Base-by-base conservation (phyloP, 345 rosid species). In the Acer campestre region DNA sequence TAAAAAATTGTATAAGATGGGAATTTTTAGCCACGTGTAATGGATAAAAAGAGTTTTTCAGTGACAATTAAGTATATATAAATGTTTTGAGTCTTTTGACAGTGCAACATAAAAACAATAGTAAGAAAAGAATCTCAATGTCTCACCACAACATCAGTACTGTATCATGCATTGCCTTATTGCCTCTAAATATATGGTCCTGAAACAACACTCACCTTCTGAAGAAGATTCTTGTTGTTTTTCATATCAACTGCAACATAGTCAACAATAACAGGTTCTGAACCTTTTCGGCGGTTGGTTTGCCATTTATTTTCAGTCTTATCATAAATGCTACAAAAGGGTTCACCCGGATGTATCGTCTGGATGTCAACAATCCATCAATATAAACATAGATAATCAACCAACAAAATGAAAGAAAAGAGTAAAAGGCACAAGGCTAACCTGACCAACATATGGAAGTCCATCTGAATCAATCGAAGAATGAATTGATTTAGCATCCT, bases 361-460 rank as follows among this genome's bases (percentile, higher is more conserved):
- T 96, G 95, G 80, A 85, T 3, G 66, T 35, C 8, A 73, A 59
- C 4, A 77, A 64, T 27, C 68, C 29, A 66, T 66, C 35, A 80
- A 17, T 38, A 70, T 29, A 40, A 61, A 6, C 27, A 23, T 44
- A 58, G 59, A 74, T 25, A 66, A 71, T 25, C n/a, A 61, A 71
- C 9, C 51, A 64, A 20, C 18, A 31, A 17, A 61, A 70, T 44
- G 18, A 31, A 71, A 77, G 16, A 25, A 59, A 68, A 55, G 13
- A 35, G 25, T 51, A 68, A 31, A 62, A 58, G 65, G 53, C 13
- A 27, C 74, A 70, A 73, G 29, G 44, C 87, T 68, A 71, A 92
- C 99, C 97, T 96, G 97, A 77, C 98, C 97, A 83, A 94, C 90
- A 85, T 87, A 88, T 40, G 98, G 98, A 85, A 94, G 95, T 65